phyloP scores from a whole-genome alignment of 1,139 yeast genomes.

The Ogataea hybrid region DNA sequence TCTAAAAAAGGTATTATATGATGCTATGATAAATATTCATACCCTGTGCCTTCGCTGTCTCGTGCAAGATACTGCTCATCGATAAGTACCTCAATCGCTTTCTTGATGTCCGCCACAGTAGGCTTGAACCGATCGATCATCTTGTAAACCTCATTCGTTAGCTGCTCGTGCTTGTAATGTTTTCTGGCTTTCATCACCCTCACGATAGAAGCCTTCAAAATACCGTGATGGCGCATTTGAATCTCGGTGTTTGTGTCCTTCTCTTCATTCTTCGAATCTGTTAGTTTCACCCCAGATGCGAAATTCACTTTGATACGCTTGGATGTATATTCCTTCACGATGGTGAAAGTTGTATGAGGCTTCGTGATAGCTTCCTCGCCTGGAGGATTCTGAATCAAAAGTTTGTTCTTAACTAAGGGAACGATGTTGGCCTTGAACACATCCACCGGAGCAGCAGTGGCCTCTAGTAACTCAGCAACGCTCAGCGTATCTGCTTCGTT shows the following conservation, averaged over 20 bases:
- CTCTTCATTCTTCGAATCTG: slow-evolving; percentile 72
- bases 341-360: slow-evolving; percentile 61
- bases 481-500: slow-evolving; percentile 64
- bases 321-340: slow-evolving; percentile 81
- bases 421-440: slow-evolving; percentile 71
- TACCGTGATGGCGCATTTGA: slow-evolving; percentile 84
- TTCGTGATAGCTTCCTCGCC: slow-evolving; percentile 47
- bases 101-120: slow-evolving; percentile 79
- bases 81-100: slow-evolving; percentile 79
- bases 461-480: slow-evolving; percentile 57
- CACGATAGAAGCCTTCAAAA: slow-evolving; percentile 90
- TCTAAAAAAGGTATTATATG: not conserved
- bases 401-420: slow-evolving; percentile 74
- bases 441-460: slow-evolving; percentile 66
- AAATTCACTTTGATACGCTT: slow-evolving; percentile 84
- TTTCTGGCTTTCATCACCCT: slow-evolving; percentile 96
- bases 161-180: slow-evolving; percentile 69
- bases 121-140: slow-evolving; percentile 89
- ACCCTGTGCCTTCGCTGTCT: slow-evolving; percentile 59
- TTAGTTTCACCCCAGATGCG: slow-evolving; percentile 69
- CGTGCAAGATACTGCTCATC: slow-evolving; percentile 86
- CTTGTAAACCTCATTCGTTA: slow-evolving; percentile 85
- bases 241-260: slow-evolving; percentile 84
- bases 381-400: slow-evolving; percentile 64
- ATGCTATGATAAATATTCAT: slow-evolving; percentile 66